Base-by-base conservation (phyloP, 2,329 filamentous ascomycete species). In the Colletotrichum lentis region DNA sequence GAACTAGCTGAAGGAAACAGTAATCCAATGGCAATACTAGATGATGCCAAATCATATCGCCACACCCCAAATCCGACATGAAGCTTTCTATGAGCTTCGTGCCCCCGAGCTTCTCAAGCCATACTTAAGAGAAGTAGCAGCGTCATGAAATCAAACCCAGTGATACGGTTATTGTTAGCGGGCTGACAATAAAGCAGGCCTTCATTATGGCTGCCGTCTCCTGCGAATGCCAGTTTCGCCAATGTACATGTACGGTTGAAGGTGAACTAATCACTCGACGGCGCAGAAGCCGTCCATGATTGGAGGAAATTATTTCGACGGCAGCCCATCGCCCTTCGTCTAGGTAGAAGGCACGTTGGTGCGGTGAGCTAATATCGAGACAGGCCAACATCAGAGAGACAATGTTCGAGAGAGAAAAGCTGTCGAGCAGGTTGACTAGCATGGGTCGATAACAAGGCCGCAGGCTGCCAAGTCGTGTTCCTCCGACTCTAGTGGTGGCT, bases 401-500 rank as follows among this genome's bases (percentile, higher is more conserved):
- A 24, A 37, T 6, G 3, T 50, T 12, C 22, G 16, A 50, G 20
- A 24, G 35, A 10, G 3, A 10, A n/a, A 54, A 24, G 4, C 20
- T 24, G 39, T 3, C 12, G 5, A 44, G 31, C 5, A 8, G n/a
- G 37, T n/a, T 6, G 11, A n/a, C 47, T 44, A 62, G 49, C 35
- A 22, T 44, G 6, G 20, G n/a, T 22, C 12, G 12, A 16, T 18
- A 37, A n/a, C 46, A 50, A 22, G 31, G 22, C 8, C 22, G 44
- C 52, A 49, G 53, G 3, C 16, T 57, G 61, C 53, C 53, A 64
- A 64, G 61, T 37, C 7, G 2, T 2, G 5, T 44, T 24, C 35
- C 37, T 24, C 14, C 18, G 31, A 44, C 44, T 64, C 61, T 64
- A 57, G 61, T 64, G 61, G 49, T 57, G 61, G 53, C 22, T 57